Percentiles rank a stretch among this genome's conserved stretches.
Evolutionary conservation across 495 filamentous ascomycete species (phyloP).

Genomic region (Penicillium crystallinum): DNA sequence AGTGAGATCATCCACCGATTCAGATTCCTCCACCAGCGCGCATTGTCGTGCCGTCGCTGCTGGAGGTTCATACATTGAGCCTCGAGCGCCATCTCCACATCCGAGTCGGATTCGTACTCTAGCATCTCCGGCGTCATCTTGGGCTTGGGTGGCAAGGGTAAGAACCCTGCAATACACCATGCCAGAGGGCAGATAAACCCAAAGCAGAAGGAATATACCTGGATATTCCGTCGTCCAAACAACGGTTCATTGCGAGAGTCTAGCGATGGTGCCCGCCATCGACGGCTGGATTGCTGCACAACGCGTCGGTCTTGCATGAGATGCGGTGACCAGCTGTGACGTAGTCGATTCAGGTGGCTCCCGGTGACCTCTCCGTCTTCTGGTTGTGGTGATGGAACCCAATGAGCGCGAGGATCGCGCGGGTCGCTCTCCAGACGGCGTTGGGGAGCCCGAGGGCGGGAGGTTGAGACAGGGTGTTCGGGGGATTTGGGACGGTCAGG

Average conservation of each 20-base stretch:
- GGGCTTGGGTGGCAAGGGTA: conserved; percentile 65
- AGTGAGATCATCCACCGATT: conserved; percentile 82
- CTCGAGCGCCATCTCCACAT: conserved; percentile 43
- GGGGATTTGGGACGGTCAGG: conserved; percentile 4
- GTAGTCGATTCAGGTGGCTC: conserved; percentile 22
- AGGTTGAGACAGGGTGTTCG: neutral
- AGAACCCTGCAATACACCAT: conserved; percentile 81
- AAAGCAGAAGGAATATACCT: conserved; percentile 80
- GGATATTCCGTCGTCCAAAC: conserved; percentile 66
- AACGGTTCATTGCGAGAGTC: conserved; percentile 54
- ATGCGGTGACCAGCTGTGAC: conserved; percentile 69
- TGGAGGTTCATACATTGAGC: conserved; percentile 45
- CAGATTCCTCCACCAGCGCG: conserved; percentile 86
- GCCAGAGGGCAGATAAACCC: conserved; percentile 85
- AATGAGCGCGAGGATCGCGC: conserved; percentile 43
- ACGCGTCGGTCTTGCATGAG: conserved; percentile 57
- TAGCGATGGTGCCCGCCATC: conserved; percentile 67
- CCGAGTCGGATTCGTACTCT: conserved; percentile 23
- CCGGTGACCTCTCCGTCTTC: conserved; percentile 15
- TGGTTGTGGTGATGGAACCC: conserved; percentile 28
- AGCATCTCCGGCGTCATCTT: conserved; percentile 21
- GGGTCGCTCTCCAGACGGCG: conserved; percentile 31
- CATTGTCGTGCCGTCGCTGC: conserved; percentile 68
- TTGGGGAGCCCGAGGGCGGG: conserved; percentile 5
- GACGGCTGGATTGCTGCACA: conserved; percentile 24